These are phyloP conservation scores for Coprinopsis strossmayeri DNA, from an alignment of 768 basidiomycete species.

Conservation along the genomic window DNA sequence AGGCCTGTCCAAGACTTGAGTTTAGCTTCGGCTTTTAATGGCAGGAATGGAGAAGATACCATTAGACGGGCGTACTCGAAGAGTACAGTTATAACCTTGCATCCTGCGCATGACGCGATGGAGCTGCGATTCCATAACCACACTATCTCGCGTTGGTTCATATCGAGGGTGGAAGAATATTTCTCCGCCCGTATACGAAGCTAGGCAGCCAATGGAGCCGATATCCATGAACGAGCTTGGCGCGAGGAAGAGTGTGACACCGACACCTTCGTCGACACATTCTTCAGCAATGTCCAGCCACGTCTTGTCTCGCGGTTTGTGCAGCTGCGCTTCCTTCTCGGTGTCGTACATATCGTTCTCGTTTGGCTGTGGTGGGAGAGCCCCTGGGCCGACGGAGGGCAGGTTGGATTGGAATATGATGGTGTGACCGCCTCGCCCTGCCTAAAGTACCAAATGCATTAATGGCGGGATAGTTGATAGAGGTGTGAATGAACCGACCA, in stretches of 20 bases:
- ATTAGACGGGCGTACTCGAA: constrained; percentile 80
- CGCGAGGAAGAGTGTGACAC: constrained; percentile 84
- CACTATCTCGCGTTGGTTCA: constrained; percentile 56
- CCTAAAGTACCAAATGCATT: constrained; percentile 27
- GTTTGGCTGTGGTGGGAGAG: constrained; percentile 44
- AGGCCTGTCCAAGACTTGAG: constrained; percentile 37
- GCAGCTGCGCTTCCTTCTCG: constrained; percentile 81
- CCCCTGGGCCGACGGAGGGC: constrained; percentile 70
- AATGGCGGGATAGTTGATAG: too few species aligned
- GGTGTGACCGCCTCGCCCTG: constrained; percentile 72
- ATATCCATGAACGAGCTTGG: constrained; percentile 78
- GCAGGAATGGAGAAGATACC: constrained; percentile 59
- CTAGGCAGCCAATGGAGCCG: constrained; percentile 74
- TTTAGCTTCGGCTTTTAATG: too few species aligned
- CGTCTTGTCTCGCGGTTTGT: constrained; percentile 63
- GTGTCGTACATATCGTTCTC: constrained; percentile 73
- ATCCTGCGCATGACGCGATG: constrained; percentile 59
- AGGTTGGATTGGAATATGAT: constrained; percentile 64
- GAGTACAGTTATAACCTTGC: constrained; percentile 72
- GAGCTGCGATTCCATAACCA: constrained; percentile 69
- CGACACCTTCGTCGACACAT: constrained; percentile 84
- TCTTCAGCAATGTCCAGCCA: constrained; percentile 87
- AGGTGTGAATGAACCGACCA: too few species aligned
- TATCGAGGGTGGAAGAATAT: constrained; percentile 93
- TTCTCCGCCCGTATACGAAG: constrained; percentile 81